phyloP scores from a whole-genome alignment of 495 filamentous ascomycete genomes.

The Bacidia rubella region DNA sequence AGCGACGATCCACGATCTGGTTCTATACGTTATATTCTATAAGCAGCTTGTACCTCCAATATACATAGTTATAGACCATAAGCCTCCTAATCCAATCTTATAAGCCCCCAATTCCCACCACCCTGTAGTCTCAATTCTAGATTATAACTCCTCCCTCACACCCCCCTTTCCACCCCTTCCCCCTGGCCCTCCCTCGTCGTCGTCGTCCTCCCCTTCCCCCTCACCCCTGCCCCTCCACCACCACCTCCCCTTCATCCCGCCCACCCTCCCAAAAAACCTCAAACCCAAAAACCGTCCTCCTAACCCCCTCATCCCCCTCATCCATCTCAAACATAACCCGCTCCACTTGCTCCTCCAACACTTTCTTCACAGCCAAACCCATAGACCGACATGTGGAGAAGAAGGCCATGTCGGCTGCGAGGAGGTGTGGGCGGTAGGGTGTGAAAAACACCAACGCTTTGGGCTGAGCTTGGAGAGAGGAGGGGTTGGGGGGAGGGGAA shows the following conservation, averaged over 20 bases:
- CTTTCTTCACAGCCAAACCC: constrained; percentile 62
- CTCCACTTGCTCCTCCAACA: constrained; percentile 69
- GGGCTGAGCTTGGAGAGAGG: constrained; percentile 31
- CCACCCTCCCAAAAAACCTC: neutral
- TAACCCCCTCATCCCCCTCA: constrained; percentile 34
- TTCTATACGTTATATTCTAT: too few relatives aligned
- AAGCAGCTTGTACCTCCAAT: too few relatives aligned
- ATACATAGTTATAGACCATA: too few relatives aligned
- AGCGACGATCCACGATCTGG: too few relatives aligned
- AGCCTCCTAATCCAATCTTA: too few relatives aligned
- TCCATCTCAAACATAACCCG: constrained; percentile 81
- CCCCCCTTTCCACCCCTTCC: neutral
- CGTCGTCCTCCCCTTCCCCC: neutral
- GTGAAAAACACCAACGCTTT: constrained; percentile 83
- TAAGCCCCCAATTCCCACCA: too few relatives aligned
- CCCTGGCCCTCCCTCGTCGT: neutral
- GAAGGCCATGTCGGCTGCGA: constrained; percentile 70
- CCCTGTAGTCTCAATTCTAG: too few relatives aligned
- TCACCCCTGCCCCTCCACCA: neutral
- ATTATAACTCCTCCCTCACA: too few relatives aligned
- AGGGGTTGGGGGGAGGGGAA: constrained; percentile 26
- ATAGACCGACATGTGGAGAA: constrained; percentile 56
- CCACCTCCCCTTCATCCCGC: neutral
- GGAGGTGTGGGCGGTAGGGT: constrained; percentile 80
- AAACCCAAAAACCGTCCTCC: constrained; percentile 1